phyloP scores from a whole-genome alignment of 768 basidiomycete species.

The Pluteus cervinus region DNA sequence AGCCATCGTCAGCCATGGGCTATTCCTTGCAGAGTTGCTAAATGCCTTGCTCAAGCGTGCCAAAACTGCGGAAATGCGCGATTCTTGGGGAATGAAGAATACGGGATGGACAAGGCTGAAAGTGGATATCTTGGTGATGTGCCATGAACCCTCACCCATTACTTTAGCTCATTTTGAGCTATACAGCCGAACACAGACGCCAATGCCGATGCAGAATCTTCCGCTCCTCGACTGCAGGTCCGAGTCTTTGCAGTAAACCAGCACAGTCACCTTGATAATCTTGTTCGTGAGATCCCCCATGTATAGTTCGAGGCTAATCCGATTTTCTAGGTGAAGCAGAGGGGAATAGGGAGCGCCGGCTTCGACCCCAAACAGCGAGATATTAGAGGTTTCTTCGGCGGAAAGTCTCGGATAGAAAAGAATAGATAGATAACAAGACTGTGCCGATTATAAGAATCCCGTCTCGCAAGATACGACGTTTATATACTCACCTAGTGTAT shows the following conservation, averaged over 20 bases:
- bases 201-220: too few relatives aligned
- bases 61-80: slow-evolving; percentile 15
- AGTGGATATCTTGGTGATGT: slow-evolving; percentile 33
- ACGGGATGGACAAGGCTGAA: slow-evolving; percentile 63
- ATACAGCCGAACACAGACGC: too few relatives aligned
- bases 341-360: slow-evolving; percentile 64
- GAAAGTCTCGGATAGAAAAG: slow-evolving; percentile 11
- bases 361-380: slow-evolving; percentile 73
- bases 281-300: slow-evolving; percentile 38
- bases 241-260: too few relatives aligned
- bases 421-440: background rate
- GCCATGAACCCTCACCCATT: background rate
- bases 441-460: background rate
- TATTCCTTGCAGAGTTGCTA: slow-evolving; percentile 60
- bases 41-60: slow-evolving; percentile 41
- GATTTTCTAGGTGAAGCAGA: slow-evolving; percentile 44
- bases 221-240: too few relatives aligned
- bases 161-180: background rate
- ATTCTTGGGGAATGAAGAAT: slow-evolving; percentile 45
- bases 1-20: slow-evolving; percentile 70
- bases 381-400: slow-evolving; percentile 69
- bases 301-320: slow-evolving; percentile 1
- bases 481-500: background rate
- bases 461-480: background rate
- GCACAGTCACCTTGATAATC: slow-evolving; percentile 45